These are phyloP conservation scores for Ananas comosus DNA, from an alignment of 176 grass and related monocot genomes.

Conservation along the genomic window DNA sequence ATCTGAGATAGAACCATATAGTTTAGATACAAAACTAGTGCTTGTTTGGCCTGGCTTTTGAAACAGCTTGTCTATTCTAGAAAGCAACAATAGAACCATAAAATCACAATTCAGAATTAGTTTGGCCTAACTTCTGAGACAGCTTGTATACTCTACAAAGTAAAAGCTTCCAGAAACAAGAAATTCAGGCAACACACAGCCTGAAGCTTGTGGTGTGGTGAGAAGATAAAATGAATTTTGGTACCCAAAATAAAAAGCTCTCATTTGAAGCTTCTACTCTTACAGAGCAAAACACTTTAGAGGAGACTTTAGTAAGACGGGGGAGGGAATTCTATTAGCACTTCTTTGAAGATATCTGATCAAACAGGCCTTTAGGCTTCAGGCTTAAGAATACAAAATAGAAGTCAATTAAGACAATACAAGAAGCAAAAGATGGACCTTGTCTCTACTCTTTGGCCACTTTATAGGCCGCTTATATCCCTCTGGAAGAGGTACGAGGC, in stretches of 20 bases:
- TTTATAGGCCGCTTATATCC: conserved; percentile 43
- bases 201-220: too few species aligned
- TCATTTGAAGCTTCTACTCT: too few species aligned
- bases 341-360: neutral
- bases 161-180: too few species aligned
- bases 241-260: too few species aligned
- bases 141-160: neutral
- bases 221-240: too few species aligned
- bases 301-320: too few species aligned
- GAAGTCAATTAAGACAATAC: neutral
- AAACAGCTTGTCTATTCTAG: neutral
- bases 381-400: neutral
- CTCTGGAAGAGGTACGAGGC: conserved; percentile 55
- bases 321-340: too few species aligned
- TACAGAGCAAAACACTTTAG: too few species aligned
- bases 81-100: neutral
- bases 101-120: neutral
- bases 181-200: too few species aligned
- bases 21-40: neutral
- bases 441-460: conserved; percentile 72
- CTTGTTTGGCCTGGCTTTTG: too few species aligned
- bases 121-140: neutral
- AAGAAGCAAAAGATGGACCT: conserved; percentile 25
- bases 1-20: conserved; percentile 22
- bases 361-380: neutral